Base-by-base conservation (phyloP, 2,329 filamentous ascomycete genomes). In the Penicillium sp. region DNA sequence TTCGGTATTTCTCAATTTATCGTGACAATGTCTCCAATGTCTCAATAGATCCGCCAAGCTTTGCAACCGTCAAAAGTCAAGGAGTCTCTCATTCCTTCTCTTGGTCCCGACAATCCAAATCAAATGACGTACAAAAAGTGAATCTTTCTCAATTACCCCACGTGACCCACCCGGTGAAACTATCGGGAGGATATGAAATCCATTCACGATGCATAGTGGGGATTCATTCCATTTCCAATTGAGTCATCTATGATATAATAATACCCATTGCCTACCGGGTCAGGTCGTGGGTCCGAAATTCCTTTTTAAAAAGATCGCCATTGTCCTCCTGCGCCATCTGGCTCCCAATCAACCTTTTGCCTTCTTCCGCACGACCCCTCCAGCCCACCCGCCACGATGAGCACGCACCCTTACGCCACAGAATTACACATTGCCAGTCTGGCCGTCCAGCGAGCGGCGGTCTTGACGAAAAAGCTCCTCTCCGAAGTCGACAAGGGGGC, bases 381-480 rank as follows among this genome's bases (percentile, higher is more conserved):
- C n/a, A 27, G 11, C 37, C 43, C 45, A 26, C 27, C 24, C n/a
- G 13, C 37, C n/a, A 56, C 40, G 33, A 68, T 66, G 63, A 56
- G 51, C 32, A 43, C 55, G 9, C 46, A 51, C 32, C 53, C 58
- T 26, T 71, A 70, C 56, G 45, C 54, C 43, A 64, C 65, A 51
- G 69, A 72, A 49, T 60, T 70, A 13, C 52, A 63, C 28, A 52
- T 71, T 18, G 68, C 66, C 9, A 64, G 63, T 36, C 63, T 73
- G 1, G 73, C 78, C 18, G 77, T 82, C 13, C 76, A 80, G 55
- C 70, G 75, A 51, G 80, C 81, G 44, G 74, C 79, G 3, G 65
- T 78, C 12, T 71, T 84, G 34, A 84, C 81, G 13, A 82, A 82
- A 59, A 61, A 68, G 49, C 64, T 82, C 56, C 68, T 77, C 24